Evolutionary conservation across 2,329 filamentous ascomycete species (phyloP), one percentile per base, ranked within the genome.

Genomic region (Diaporthe citriasiana): DNA sequence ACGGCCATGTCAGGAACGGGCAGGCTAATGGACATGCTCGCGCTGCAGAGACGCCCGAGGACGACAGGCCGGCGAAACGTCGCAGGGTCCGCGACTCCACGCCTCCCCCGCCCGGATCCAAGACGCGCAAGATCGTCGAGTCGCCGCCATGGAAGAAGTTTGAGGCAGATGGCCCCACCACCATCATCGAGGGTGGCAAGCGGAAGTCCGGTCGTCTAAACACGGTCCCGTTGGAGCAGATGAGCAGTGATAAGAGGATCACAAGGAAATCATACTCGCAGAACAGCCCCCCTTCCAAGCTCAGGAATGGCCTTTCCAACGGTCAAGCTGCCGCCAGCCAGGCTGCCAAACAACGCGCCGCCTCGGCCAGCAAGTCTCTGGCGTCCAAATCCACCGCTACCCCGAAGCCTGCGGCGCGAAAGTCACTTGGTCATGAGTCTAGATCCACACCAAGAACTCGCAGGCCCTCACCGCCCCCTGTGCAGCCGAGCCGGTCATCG

Each of bases 121-220:
- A 83, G 74, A 82, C 86, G 76, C 83, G 86, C 75, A 79, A 83
- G 79, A 86, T 92, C 84, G 85, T 86, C 70, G 87, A 89, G 75
- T 98, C 96, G 76, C 97, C 97, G 77, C 97, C 97, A 30, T 99
- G 97, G 97, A 98, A 97, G 86, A 94, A 91, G 80, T 89, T 94
- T 76, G 89, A 89, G 74, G 94, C 93, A 53, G 94, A 97, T 38
- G 97, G 97, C 0, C 97, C 97, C 30, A 97, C 96, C 4, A 93
- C 94, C 0, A 95, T 97, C 81, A 89, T 93, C 59, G 90, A 89
- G 84, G 93, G 89, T 89, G 94, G 94, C 65, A 89, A 89, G 76
- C 88, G 91, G 75, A 92, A 91, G 79, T 93, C 91, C 30, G 90
- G 90, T 53, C 88, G 91, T 75, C 90, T 91, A 78, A 93, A 93